Percentiles rank a stretch among this genome's conserved stretches.
These are phyloP conservation scores for Ustilago xerochloae DNA, from an alignment of 1,284 basidiomycete species.

Conservation along the genomic window DNA sequence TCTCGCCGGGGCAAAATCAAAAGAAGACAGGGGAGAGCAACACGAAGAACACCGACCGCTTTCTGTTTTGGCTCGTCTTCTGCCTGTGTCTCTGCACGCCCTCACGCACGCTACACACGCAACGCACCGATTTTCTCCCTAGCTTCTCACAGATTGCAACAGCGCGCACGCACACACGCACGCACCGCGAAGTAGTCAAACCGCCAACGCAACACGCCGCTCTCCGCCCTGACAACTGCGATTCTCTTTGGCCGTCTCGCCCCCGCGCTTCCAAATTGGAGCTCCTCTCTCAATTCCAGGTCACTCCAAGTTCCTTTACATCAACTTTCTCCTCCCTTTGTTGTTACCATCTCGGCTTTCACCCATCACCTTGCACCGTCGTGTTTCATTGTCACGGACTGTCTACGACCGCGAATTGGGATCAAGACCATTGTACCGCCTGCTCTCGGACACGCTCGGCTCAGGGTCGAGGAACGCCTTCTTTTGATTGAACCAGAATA, in stretches of 20 bases:
- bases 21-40: too few species aligned
- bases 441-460: too few species aligned
- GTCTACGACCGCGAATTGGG: too few species aligned
- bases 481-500: too few species aligned
- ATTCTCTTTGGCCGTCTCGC: neutral
- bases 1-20: neutral
- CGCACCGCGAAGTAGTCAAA: neutral
- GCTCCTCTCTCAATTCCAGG: neutral
- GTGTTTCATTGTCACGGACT: too few species aligned
- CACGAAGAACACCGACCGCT: neutral
- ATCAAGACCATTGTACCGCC: too few species aligned
- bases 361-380: too few species aligned
- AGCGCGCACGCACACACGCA: slow-evolving; percentile 5
- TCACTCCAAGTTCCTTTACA: neutral
- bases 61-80: neutral
- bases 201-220: slow-evolving; percentile 14
- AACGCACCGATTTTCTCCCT: too few species aligned
- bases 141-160: neutral
- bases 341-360: too few species aligned
- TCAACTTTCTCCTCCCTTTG: neutral
- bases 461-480: too few species aligned
- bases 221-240: too few species aligned
- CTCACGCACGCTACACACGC: too few species aligned
- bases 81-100: neutral
- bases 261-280: neutral